phyloP scores from a whole-genome alignment of 495 filamentous ascomycete genomes.

The Aspergillus ostianus region DNA sequence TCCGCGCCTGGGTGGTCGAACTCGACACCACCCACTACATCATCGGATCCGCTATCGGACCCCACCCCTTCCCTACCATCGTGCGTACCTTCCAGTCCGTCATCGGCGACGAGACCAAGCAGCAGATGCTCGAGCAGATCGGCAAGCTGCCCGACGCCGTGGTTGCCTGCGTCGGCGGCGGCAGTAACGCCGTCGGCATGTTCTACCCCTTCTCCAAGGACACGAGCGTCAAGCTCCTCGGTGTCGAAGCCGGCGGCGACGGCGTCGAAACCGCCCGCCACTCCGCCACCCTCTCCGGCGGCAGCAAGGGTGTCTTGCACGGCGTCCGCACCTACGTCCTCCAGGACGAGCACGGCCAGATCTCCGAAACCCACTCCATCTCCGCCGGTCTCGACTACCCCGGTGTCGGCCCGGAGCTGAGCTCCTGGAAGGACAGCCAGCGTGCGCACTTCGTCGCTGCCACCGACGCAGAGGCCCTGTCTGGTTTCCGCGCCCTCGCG shows the following conservation, averaged over 20 bases:
- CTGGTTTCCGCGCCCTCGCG: conserved; percentile 79
- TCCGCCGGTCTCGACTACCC: conserved; percentile 98
- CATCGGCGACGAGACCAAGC: conserved; percentile 89
- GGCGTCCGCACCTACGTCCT: conserved; percentile 95
- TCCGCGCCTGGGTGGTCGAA: conserved; percentile 83
- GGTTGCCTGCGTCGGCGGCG: conserved; percentile 93
- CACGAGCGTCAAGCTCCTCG: conserved; percentile 77
- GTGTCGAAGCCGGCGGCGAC: conserved; percentile 96
- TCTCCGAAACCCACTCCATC: conserved; percentile 90
- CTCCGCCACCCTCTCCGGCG: conserved; percentile 82
- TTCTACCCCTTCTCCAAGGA: conserved; percentile 95
- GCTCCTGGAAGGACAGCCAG: conserved; percentile 84
- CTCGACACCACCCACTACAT: conserved; percentile 94
- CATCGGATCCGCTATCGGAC: conserved; percentile 91
- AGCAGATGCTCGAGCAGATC: conserved; percentile 75
- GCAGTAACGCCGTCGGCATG: conserved; percentile 89
- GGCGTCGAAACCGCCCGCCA: conserved; percentile 87
- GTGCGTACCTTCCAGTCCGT: conserved; percentile 94
- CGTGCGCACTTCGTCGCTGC: conserved; percentile 88
- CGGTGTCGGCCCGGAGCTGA: conserved; percentile 90
- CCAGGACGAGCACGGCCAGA: conserved; percentile 89
- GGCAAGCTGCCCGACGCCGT: conserved; percentile 93
- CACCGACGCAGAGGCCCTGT: conserved; percentile 87
- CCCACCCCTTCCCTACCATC: conserved; percentile 94
- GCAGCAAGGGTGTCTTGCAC: conserved; percentile 89